Evolutionary conservation across 345 rosid species (phyloP).

Genomic region (Brassica incana): DNA sequence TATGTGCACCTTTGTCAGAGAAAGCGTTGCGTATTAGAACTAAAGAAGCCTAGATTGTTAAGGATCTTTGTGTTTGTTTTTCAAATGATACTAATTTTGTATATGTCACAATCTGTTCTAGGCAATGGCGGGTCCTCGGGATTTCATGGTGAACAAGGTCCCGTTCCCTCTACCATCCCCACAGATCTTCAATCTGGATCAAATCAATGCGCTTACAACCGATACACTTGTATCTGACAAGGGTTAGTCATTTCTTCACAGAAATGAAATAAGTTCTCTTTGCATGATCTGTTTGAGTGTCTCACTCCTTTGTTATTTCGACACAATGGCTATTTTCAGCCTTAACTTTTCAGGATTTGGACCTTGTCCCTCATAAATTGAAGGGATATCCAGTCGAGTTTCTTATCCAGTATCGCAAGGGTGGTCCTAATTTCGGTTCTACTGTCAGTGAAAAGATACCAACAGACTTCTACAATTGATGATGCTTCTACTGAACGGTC

Average conservation of each 20-base stretch:
- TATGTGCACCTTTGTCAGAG: background rate
- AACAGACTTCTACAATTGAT: slow-evolving; percentile 68
- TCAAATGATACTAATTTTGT: background rate
- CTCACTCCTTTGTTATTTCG: slow-evolving; percentile 32
- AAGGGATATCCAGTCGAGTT: slow-evolving; percentile 91
- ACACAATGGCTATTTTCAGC: slow-evolving; percentile 58
- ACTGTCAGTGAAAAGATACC: slow-evolving; percentile 85
- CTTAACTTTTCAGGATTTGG: slow-evolving; percentile 77
- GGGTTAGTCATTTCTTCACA: slow-evolving; percentile 54
- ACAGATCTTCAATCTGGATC: slow-evolving; percentile 83
- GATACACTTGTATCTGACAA: slow-evolving; percentile 82
- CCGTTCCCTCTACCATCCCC: slow-evolving; percentile 92
- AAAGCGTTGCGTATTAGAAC: background rate
- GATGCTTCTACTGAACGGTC: slow-evolving; percentile 34
- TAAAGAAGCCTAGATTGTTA: background rate
- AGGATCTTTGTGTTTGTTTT: background rate
- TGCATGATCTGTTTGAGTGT: slow-evolving; percentile 12
- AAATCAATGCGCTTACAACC: slow-evolving; percentile 59
- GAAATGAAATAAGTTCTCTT: slow-evolving; percentile 9
- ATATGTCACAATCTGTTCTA: slow-evolving; percentile 32
- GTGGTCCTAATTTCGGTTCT: slow-evolving; percentile 94
- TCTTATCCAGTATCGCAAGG: slow-evolving; percentile 84
- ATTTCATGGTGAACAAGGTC: slow-evolving; percentile 71
- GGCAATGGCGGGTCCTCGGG: slow-evolving; percentile 85
- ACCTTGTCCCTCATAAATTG: slow-evolving; percentile 77